phyloP scores from a whole-genome alignment of 2,329 filamentous ascomycete species.

The Leptodontidium sp. region DNA sequence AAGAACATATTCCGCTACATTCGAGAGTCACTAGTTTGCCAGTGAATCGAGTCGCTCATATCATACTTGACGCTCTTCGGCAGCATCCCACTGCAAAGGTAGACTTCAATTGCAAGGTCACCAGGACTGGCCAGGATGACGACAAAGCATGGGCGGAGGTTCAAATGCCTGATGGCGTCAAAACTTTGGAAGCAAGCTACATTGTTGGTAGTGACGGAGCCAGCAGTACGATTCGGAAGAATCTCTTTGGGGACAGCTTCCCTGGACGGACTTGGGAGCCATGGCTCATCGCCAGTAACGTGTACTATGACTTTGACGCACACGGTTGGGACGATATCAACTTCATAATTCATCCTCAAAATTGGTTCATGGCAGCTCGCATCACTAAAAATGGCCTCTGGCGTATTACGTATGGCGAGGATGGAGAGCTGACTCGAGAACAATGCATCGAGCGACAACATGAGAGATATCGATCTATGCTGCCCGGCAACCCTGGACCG shows the following conservation, averaged over 20 bases:
- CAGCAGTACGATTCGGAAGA: background rate
- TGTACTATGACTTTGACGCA: slow-evolving; percentile 3
- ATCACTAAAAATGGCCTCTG: background rate
- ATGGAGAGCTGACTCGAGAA: background rate
- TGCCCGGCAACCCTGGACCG: background rate
- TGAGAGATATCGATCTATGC: background rate
- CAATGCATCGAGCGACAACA: background rate
- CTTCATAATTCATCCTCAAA: background rate
- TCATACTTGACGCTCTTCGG: background rate
- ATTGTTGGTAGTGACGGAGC: slow-evolving; percentile 3
- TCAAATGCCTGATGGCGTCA: background rate
- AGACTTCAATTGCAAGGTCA: background rate
- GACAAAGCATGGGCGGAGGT: background rate
- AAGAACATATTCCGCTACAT: slow-evolving; percentile 1
- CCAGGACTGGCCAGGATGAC: background rate
- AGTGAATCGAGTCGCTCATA: background rate
- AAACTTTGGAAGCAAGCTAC: slow-evolving; percentile 1
- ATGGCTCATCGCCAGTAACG: background rate
- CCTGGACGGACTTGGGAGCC: background rate
- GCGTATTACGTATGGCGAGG: background rate
- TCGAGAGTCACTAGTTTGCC: background rate
- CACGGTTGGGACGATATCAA: background rate
- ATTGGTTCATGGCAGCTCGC: background rate
- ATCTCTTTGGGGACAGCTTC: slow-evolving; percentile 1
- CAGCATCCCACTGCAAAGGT: background rate